Base-by-base conservation (phyloP, 2,329 filamentous ascomycete species). In the Colletotrichum neosansevieriae region DNA sequence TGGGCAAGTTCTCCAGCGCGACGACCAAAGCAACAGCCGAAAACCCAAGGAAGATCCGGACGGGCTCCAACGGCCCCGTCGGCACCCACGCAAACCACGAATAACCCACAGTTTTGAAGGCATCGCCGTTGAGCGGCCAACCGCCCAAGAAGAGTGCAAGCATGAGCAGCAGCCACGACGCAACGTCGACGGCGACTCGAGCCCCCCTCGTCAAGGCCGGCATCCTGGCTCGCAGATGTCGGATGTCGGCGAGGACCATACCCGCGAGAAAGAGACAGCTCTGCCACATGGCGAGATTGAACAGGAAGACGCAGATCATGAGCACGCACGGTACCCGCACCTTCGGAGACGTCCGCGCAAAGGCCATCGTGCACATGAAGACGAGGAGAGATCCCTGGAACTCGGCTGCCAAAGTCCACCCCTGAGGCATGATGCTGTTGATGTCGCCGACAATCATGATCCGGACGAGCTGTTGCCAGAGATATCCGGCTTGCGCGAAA, bases 401-500 rank as follows among this genome's bases (percentile, higher is more conserved):
- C 75, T 90, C 88, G 54, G 88, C 82, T 2, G 88, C 86, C 49
- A 90, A 89, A 4, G 88, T 89, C 88, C 88, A 90, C 17, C 89
- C 76, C 70, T 89, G 88, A 29, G 86, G 81, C 72, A 89, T 84
- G 11, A 69, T 78, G 54, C 81, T 78, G 83, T 83, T 86, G 69
- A 79, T 78, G 77, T 83, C 86, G 34, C 86, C 75, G 54, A 85
- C 81, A 32, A 86, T 71, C 66, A 86, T 85, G 24, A 79, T 74
- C 68, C 79, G 83, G 79, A 86, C 82, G 64, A 82, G 77, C 70
- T 75, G 72, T 21, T 70, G 69, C 85, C 85, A 88, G 84, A 85
- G 86, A 68, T 85, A 80, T 63, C 84, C 79, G 13, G 69, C 68
- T 69, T 86, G 83, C n/a, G 74, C 78, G 54, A 73, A 75, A 3